Conservation (phyloP, 23 red algal genomes). For the Gracilaria caudata region DNA sequence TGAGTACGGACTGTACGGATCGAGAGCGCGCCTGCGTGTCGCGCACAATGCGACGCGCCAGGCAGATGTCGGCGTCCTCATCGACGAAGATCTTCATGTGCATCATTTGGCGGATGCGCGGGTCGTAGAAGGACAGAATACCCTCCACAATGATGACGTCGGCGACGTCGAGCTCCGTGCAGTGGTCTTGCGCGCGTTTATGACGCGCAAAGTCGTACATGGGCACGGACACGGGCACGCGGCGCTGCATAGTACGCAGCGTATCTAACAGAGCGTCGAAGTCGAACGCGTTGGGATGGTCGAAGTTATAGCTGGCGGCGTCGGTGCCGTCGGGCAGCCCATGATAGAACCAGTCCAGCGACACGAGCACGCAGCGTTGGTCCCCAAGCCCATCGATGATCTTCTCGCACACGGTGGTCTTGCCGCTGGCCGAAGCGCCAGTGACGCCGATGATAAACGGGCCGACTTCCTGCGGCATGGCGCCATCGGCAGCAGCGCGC, state of each 20-base stretch:
- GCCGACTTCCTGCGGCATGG: constrained; percentile 14
- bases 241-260: constrained; percentile 58
- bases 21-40: constrained; percentile 77
- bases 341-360: constrained; percentile 97
- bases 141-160: constrained; percentile 99
- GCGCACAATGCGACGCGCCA: constrained; percentile 81
- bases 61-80: constrained; percentile 97
- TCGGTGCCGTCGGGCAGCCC: constrained; percentile 65
- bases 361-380: constrained; percentile 87
- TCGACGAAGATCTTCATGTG: constrained; percentile 99
- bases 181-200: constrained; percentile 51
- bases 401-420: constrained; percentile 94
- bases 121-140: constrained; percentile 94
- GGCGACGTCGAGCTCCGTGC: constrained; percentile 58
- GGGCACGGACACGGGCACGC: constrained; percentile 74
- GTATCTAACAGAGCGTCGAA: constrained; percentile 77
- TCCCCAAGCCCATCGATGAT: constrained; percentile 87
- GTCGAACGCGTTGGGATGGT: constrained; percentile 97
- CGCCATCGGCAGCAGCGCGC: not conserved
- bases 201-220: constrained; percentile 90
- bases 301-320: constrained; percentile 87
- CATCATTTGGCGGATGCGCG: constrained; percentile 81
- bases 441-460: constrained; percentile 98
- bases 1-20: constrained; percentile 78
- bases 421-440: constrained; percentile 89